A percentile compares a stretch with the other conserved stretches of the same genome.
These are phyloP conservation scores for Penicillium rolfsii DNA, from an alignment of 2,329 filamentous ascomycete genomes.

Conservation along the genomic window DNA sequence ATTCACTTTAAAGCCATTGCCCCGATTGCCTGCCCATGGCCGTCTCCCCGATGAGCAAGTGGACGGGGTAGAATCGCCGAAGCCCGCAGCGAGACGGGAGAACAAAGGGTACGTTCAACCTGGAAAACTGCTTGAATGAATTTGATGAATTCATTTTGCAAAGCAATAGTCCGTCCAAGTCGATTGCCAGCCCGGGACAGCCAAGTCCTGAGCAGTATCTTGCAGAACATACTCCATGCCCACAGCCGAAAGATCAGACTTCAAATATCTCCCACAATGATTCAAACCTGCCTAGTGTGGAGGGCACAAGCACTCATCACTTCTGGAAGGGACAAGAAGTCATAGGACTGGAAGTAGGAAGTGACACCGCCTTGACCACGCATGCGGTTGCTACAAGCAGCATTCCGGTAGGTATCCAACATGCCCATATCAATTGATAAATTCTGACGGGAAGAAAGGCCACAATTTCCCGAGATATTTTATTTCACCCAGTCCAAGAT, in stretches of 20 bases:
- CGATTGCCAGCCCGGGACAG: neutral
- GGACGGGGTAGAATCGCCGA: neutral
- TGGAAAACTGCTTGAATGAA: neutral
- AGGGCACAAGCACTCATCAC: neutral
- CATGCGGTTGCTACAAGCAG: neutral
- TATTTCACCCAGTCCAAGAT: neutral
- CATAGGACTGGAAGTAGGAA: neutral
- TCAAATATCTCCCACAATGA: neutral
- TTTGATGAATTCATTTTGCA: neutral
- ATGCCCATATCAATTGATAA: neutral
- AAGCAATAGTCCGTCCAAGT: neutral
- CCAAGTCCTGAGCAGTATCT: neutral
- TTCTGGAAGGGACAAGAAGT: neutral
- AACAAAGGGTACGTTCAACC: neutral
- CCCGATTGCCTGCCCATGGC: slow-evolving; percentile 12
- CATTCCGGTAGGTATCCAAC: neutral
- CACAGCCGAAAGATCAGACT: neutral
- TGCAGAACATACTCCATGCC: neutral
- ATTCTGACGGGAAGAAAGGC: slow-evolving; percentile 1
- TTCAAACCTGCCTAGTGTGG: too few species aligned
- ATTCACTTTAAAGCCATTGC: slow-evolving; percentile 29
- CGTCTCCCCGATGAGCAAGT: neutral
- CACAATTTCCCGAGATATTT: neutral
- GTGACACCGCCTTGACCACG: neutral
- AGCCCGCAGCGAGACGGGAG: neutral